A percentile compares a stretch with the other conserved stretches of the same genome.
Evolutionary conservation across 2,329 filamentous ascomycete species (phyloP).

Genomic region (Talaromyces sp.): DNA sequence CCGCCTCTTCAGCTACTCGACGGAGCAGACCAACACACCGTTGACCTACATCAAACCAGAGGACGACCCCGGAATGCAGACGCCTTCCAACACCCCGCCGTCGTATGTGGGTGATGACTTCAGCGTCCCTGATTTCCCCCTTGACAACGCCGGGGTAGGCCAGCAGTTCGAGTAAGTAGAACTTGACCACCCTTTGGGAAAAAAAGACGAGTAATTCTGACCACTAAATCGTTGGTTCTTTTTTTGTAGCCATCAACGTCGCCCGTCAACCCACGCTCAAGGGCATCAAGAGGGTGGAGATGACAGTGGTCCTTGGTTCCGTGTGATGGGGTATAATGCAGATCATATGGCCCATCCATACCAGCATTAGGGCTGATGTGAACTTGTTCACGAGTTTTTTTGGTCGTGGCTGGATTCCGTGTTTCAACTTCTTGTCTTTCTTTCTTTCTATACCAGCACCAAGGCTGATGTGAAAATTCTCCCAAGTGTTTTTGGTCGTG

Average conservation of each 20-base stretch:
- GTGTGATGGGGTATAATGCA: background rate
- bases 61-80: background rate
- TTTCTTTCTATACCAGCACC: background rate
- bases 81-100: background rate
- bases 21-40: background rate
- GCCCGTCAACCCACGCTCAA: background rate
- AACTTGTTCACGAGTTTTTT: background rate
- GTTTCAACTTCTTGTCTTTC: background rate
- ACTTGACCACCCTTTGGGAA: background rate
- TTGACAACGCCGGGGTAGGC: background rate
- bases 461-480: background rate
- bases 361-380: background rate
- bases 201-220: background rate
- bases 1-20: background rate
- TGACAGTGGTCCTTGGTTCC: background rate
- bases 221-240: background rate
- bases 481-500: background rate
- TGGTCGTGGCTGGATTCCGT: background rate
- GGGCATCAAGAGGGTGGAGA: background rate
- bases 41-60: background rate
- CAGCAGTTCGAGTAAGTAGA: constrained; percentile 4
- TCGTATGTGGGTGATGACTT: background rate
- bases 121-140: background rate
- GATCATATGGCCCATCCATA: background rate
- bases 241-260: background rate